Conservation (phyloP, 768 basidiomycete species). For the Lactifluus echinatus region DNA sequence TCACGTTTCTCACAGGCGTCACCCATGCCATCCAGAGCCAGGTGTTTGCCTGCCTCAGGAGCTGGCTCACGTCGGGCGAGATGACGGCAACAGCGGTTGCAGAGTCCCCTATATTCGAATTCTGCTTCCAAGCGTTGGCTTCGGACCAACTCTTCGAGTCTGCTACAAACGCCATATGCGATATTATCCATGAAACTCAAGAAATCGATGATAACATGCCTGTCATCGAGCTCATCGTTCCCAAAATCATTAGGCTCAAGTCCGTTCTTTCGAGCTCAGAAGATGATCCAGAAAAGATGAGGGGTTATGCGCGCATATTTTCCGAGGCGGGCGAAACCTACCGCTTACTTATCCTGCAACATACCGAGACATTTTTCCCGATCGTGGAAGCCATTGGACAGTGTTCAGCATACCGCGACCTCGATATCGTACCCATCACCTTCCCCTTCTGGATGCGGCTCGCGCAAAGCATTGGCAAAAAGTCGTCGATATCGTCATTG, state of each 20-base stretch:
- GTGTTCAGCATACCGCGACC: conserved; percentile 86
- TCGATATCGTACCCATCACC: conserved; percentile 95
- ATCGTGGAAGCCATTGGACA: conserved; percentile 91
- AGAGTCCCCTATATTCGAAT: conserved; percentile 70
- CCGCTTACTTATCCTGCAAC: conserved; percentile 76
- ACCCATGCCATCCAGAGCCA: conserved; percentile 70
- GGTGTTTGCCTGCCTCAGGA: conserved; percentile 75
- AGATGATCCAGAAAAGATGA: conserved; percentile 82
- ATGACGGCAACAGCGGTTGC: conserved; percentile 54
- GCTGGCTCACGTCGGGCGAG: conserved; percentile 88
- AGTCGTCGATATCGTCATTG: conserved; percentile 57
- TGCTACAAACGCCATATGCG: conserved; percentile 87
- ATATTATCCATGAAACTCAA: conserved; percentile 96
- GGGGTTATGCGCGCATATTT: conserved; percentile 85
- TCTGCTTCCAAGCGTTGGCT: conserved; percentile 74
- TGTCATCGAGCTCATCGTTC: conserved; percentile 81
- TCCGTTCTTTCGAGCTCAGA: conserved; percentile 47
- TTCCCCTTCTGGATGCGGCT: conserved; percentile 99
- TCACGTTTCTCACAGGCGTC: conserved; percentile 52
- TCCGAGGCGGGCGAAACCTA: conserved; percentile 98
- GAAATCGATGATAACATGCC: conserved; percentile 92
- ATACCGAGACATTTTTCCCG: conserved; percentile 88
- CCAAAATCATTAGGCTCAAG: conserved; percentile 69
- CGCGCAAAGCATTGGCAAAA: conserved; percentile 81
- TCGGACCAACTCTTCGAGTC: conserved; percentile 87